Evolutionary conservation across 495 filamentous ascomycete genomes (phyloP), one percentile per base, ranked within the genome.

Genomic region (Amniculicola lignicola): DNA sequence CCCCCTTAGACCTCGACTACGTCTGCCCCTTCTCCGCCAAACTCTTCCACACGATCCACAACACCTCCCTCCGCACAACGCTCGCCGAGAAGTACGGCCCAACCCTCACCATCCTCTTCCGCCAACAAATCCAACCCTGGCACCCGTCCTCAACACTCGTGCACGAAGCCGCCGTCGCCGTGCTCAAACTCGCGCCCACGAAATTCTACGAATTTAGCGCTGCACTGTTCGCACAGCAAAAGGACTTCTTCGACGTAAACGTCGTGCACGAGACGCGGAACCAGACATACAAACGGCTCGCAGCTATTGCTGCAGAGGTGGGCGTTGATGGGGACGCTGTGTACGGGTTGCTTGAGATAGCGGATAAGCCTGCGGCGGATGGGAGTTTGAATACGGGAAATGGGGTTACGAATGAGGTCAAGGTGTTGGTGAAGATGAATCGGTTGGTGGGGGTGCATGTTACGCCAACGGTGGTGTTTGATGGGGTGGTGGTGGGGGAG

Each of bases 91-190:
- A 82, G 59, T 85, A 85, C 63, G 65, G 77, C n/a, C 40, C 62
- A 19, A 78, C 74, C 51, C 71, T 92, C 2, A 81, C 84, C 54
- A 74, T 92, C 47, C 79, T 96, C 47, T 85, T 96, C 74, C 86
- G 90, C 19, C 89, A 91, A 61, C 91, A 96, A 65, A 82, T 96
- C 60, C 91, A 97, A 69, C 92, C 92, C 12, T 97, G 92, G 91
- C 90, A 97, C 69, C 92, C 92, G 11, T 88, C 86, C 39, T 89
- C 85, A 18, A 95, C 90, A 0, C 81, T 95, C 14, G 77, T 79
- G 21, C 92, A 97, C 71, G 92, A 96, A 77, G 89, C 92, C 33
- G 91, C 75, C 6, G 76, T 86, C 9, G 91, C 90, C 7, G 86
- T 95, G 5, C 75, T 88, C 37, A 78, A 74, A 21, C 59, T 88